Evolutionary conservation across 2,329 filamentous ascomycete genomes (phyloP).

Genomic region (Nigrospora osmanthi): DNA sequence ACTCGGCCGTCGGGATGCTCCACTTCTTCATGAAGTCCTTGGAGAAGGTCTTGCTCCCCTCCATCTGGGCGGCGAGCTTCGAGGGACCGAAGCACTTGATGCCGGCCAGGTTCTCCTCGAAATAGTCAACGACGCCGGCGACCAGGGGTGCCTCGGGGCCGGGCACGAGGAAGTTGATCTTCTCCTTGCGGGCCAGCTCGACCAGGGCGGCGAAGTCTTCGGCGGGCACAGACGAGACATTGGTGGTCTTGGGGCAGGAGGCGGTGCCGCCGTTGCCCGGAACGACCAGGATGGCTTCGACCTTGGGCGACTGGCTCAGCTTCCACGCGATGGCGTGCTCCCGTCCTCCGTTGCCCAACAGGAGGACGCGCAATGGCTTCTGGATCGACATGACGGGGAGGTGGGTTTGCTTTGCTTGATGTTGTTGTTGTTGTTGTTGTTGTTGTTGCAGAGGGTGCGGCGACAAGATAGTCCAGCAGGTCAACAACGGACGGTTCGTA

Average conservation of each 20-base stretch:
- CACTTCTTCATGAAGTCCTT: slow-evolving; percentile 97
- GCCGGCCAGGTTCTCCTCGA: slow-evolving; percentile 50
- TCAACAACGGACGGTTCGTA: too few species aligned
- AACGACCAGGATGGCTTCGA: slow-evolving; percentile 65
- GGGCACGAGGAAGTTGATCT: slow-evolving; percentile 76
- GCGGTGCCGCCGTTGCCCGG: slow-evolving; percentile 86
- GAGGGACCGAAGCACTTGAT: slow-evolving; percentile 83
- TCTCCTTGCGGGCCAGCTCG: slow-evolving; percentile 62
- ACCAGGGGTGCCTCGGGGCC: slow-evolving; percentile 93
- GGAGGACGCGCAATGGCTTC: slow-evolving; percentile 58
- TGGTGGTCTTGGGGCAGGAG: slow-evolving; percentile 61
- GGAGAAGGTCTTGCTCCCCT: slow-evolving; percentile 93
- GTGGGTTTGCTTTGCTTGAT: too few species aligned
- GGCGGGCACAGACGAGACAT: slow-evolving; percentile 60
- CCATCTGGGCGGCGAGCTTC: slow-evolving; percentile 77
- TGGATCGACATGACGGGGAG: slow-evolving; percentile 13
- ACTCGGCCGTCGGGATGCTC: slow-evolving; percentile 82
- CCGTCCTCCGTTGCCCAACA: slow-evolving; percentile 88
- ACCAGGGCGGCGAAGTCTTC: slow-evolving; percentile 76
- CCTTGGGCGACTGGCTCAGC: slow-evolving; percentile 70
- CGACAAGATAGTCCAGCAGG: too few species aligned
- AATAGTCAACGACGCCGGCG: slow-evolving; percentile 79
- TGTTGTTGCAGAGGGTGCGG: too few species aligned
- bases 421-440: too few species aligned
- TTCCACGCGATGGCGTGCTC: slow-evolving; percentile 96